phyloP scores from a whole-genome alignment of 2,329 filamentous ascomycete species.

The Alternaria sp. region DNA sequence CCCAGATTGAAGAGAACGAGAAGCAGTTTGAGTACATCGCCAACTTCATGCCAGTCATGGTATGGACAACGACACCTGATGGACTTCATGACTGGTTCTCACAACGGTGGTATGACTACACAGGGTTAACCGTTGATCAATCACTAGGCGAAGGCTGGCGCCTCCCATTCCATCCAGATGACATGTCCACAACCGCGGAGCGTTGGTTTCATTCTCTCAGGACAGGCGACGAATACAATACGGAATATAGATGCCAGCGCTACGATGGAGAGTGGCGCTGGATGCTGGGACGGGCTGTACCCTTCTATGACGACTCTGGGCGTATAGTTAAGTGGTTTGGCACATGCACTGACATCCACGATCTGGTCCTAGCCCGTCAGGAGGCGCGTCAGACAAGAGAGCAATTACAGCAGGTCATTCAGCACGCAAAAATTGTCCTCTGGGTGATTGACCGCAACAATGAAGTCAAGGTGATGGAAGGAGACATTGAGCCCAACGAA shows the following conservation, averaged over 20 bases:
- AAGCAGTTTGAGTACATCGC: constrained; percentile 78
- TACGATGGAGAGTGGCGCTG: constrained; percentile 77
- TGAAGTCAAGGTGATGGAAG: constrained; percentile 74
- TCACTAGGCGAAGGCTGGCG: constrained; percentile 71
- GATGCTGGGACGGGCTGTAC: constrained; percentile 78
- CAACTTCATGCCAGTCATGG: constrained; percentile 66
- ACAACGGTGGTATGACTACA: constrained; percentile 81
- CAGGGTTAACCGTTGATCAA: constrained; percentile 67
- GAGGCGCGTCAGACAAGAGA: constrained; percentile 72
- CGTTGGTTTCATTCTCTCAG: constrained; percentile 69
- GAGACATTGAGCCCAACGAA: constrained; percentile 62
- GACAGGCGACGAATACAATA: constrained; percentile 71
- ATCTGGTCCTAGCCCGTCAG: constrained; percentile 73
- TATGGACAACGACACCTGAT: constrained; percentile 76
- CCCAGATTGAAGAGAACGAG: constrained; percentile 75
- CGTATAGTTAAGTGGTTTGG: constrained; percentile 82
- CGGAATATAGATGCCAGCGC: constrained; percentile 74
- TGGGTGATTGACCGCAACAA: constrained; percentile 73
- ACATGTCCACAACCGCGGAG: constrained; percentile 63
- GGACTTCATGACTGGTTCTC: constrained; percentile 78
- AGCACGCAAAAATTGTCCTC: constrained; percentile 77
- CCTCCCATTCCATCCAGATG: constrained; percentile 73
- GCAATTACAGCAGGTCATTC: constrained; percentile 75
- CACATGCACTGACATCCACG: constrained; percentile 81
- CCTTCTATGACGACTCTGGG: constrained; percentile 71